Conservation (phyloP, 176 grass and related monocot genomes). For the Metroxylon sagu region DNA sequence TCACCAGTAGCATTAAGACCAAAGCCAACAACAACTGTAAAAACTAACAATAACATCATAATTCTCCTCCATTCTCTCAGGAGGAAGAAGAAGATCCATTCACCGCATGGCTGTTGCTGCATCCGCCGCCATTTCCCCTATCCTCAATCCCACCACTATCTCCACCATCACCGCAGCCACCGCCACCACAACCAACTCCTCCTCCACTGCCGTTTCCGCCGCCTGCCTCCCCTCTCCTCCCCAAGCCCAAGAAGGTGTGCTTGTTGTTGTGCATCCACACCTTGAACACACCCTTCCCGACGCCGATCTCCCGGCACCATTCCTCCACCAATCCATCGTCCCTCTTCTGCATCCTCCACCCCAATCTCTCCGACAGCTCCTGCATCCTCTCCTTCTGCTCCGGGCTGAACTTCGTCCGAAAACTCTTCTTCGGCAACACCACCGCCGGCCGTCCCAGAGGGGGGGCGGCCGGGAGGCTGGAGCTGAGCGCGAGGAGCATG, state of each 20-base stretch:
- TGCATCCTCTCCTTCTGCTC: conserved; percentile 98
- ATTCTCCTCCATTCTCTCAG: background rate
- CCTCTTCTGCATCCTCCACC: conserved; percentile 94
- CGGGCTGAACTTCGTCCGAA: conserved; percentile 85
- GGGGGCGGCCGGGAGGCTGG: conserved; percentile 21
- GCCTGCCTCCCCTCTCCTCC: conserved; percentile 14
- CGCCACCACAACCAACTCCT: background rate
- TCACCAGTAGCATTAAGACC: too few relatives aligned
- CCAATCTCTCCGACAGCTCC: conserved; percentile 83
- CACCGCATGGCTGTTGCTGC: conserved; percentile 18
- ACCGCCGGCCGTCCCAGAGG: conserved; percentile 15
- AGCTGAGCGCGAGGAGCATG: conserved; percentile 80
- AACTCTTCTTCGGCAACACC: conserved; percentile 50
- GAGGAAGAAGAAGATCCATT: conserved; percentile 31
- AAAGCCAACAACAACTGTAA: too few relatives aligned
- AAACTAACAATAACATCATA: too few relatives aligned
- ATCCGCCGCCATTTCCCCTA: background rate
- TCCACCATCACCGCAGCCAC: background rate
- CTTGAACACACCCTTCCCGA: conserved; percentile 92
- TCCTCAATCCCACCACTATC: too few relatives aligned
- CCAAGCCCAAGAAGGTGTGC: conserved; percentile 67
- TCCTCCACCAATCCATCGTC: conserved; percentile 74
- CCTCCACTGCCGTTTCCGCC: conserved; percentile 1
- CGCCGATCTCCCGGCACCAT: conserved; percentile 89
- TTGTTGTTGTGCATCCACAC: conserved; percentile 99